Base-by-base conservation (phyloP, 1,284 basidiomycete species). In the Ganoderma meredithae region DNA sequence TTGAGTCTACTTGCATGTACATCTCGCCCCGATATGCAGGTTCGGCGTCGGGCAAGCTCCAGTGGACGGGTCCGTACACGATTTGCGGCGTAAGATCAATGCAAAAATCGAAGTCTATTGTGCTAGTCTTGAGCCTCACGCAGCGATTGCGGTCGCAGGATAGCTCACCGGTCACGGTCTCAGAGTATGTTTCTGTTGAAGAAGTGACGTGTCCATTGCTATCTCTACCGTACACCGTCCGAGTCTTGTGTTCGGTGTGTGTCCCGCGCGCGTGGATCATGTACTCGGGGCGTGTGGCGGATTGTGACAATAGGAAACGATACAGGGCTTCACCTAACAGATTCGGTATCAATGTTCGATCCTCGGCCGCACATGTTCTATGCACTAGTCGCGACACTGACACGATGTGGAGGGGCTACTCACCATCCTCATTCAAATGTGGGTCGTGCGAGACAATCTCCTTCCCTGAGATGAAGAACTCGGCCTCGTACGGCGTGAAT, bases 341-440 rank as follows among this genome's bases (percentile, higher is more conserved):
- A 2, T 6, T 0, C 15, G 33, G 85, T 83, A 22, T 82, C 83
- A 69, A 25, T 3, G 7, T 15, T 8, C 33, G 22, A 13, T 44
- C 47, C 5, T 52, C 9, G 19, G 19, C 17, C 5, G 31, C 5
- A 13, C 13, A 15, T 5, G 15, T 56, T 56, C 33, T 2, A 19
- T 7, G 53, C 13, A 33, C 5, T 36, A 17, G 1, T 10, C 17
- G 17, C 31, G 31, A 56, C 3, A 33, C 47, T 9, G 8, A 39
- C 1, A 36, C 33, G 4, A 15, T 19, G 31, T 15, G 13, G 47
- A 31, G 66, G 25, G 40, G 47, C 9, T 15, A 80, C 79, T 63
- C 70, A 85, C 90, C 91, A 71, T 96, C 92, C 62, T 86, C 80
- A 72, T 93, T 93, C 65, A 93, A 79, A 76, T 93, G 91, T 15